phyloP scores from a whole-genome alignment of 2,329 filamentous ascomycete species.

The Diplocarpon rosae region DNA sequence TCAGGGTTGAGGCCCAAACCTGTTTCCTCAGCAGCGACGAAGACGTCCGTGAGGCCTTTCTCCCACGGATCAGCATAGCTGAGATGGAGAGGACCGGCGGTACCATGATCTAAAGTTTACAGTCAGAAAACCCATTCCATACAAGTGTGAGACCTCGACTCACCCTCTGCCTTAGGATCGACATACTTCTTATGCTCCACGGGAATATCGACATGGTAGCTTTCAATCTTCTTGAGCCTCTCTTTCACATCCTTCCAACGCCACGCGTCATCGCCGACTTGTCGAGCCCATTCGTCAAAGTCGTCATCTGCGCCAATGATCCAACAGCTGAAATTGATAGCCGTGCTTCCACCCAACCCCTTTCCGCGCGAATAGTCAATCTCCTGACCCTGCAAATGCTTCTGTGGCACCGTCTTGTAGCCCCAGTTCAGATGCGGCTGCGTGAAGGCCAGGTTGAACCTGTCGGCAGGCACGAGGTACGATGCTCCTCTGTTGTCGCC shows the following conservation, averaged over 20 bases:
- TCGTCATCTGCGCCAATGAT: slow-evolving; percentile 46
- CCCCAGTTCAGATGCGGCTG: slow-evolving; percentile 20
- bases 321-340: slow-evolving; percentile 35
- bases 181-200: slow-evolving; percentile 35
- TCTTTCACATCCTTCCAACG: slow-evolving; percentile 41
- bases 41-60: slow-evolving; percentile 33
- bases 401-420: slow-evolving; percentile 20
- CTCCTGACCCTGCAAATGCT: slow-evolving; percentile 18
- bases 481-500: slow-evolving; percentile 34
- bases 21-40: slow-evolving; percentile 37
- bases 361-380: slow-evolving; percentile 28
- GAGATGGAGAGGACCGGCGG: slow-evolving; percentile 35
- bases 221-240: slow-evolving; percentile 42
- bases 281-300: slow-evolving; percentile 45
- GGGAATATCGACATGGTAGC: slow-evolving; percentile 35
- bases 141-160: too few relatives aligned
- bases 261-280: slow-evolving; percentile 44
- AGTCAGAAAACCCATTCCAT: too few relatives aligned
- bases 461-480: slow-evolving; percentile 41
- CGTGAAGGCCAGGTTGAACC: slow-evolving; percentile 39
- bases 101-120: slow-evolving; percentile 35
- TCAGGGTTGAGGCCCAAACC: slow-evolving; percentile 41
- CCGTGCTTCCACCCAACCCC: slow-evolving; percentile 30
- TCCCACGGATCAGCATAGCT: slow-evolving; percentile 40
- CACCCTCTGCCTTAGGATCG: slow-evolving; percentile 29